These are phyloP conservation scores for Euphrasia arctica DNA, from an alignment of 305 asterid genomes.

Conservation along the genomic window DNA sequence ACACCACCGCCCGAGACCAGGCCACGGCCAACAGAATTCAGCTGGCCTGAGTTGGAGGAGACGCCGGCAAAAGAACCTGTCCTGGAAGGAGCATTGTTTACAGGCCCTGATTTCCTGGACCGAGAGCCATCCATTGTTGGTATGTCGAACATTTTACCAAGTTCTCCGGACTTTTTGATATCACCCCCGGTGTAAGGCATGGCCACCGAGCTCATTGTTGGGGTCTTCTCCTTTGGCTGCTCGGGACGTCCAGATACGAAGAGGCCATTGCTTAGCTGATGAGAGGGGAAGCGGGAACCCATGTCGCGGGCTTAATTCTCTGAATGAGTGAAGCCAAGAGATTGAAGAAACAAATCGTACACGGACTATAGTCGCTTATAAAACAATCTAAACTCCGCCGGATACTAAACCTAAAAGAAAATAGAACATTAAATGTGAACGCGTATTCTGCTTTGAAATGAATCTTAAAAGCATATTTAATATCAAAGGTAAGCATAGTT, in stretches of 20 bases:
- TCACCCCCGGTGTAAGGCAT: slow-evolving; percentile 93
- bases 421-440: slow-evolving; percentile 12
- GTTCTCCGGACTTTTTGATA: slow-evolving; percentile 23
- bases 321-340: slow-evolving; percentile 30
- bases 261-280: slow-evolving; percentile 72
- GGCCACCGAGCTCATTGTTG: slow-evolving; percentile 69
- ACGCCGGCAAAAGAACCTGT: neutral
- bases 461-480: slow-evolving; percentile 8
- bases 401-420: slow-evolving; percentile 33
- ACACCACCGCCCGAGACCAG: neutral
- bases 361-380: slow-evolving; percentile 14
- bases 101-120: neutral
- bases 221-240: slow-evolving; percentile 67
- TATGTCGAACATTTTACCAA: neutral
- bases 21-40: neutral
- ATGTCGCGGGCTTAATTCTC: slow-evolving; percentile 28
- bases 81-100: neutral
- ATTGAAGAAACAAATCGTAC: slow-evolving; percentile 15
- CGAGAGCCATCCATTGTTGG: neutral
- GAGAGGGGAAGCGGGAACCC: slow-evolving; percentile 88
- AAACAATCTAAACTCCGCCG: slow-evolving; percentile 20
- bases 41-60: neutral
- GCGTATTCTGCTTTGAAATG: neutral
- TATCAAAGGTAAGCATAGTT: slow-evolving; percentile 3
- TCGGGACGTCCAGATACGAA: slow-evolving; percentile 79